Percentiles rank a stretch among this genome's conserved stretches.
phyloP scores from a whole-genome alignment of 257 asterid genomes.

The Salvia miltiorrhiza region DNA sequence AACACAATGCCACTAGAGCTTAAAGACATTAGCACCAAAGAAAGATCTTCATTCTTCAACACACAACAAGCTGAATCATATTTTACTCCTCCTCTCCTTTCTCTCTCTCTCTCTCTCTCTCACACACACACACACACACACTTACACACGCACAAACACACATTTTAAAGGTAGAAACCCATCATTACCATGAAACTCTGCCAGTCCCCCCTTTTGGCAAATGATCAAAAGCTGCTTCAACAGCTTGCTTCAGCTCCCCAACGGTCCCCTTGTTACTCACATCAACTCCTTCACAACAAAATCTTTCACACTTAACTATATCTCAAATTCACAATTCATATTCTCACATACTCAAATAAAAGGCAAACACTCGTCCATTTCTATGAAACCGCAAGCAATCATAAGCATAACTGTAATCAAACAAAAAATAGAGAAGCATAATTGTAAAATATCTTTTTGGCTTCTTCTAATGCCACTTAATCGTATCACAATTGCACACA shows the following conservation, averaged over 20 bases:
- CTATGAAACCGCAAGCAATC: not conserved
- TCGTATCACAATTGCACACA: too few species aligned
- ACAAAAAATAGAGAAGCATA: not conserved
- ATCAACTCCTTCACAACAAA: conserved; percentile 50
- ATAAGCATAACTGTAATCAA: not conserved
- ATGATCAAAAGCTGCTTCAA: conserved; percentile 69
- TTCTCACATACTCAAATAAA: not conserved
- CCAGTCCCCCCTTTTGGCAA: conserved; percentile 62
- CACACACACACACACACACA: too few species aligned
- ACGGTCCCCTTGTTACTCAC: conserved; percentile 62
- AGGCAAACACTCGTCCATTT: not conserved
- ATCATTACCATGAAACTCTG: conserved; percentile 76
- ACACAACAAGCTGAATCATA: not conserved
- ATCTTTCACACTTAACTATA: not conserved
- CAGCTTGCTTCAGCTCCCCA: conserved; percentile 70
- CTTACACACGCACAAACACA: not conserved
- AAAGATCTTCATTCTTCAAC: not conserved
- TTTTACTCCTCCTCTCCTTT: not conserved
- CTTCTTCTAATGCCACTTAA: too few species aligned
- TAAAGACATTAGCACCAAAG: not conserved
- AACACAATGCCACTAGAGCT: not conserved
- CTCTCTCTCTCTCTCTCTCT: too few species aligned
- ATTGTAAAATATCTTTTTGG: too few species aligned
- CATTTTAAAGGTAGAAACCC: not conserved
- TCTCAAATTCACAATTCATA: not conserved